phyloP scores from a whole-genome alignment of 106 monocot species.

The Iris macrosiphon region DNA sequence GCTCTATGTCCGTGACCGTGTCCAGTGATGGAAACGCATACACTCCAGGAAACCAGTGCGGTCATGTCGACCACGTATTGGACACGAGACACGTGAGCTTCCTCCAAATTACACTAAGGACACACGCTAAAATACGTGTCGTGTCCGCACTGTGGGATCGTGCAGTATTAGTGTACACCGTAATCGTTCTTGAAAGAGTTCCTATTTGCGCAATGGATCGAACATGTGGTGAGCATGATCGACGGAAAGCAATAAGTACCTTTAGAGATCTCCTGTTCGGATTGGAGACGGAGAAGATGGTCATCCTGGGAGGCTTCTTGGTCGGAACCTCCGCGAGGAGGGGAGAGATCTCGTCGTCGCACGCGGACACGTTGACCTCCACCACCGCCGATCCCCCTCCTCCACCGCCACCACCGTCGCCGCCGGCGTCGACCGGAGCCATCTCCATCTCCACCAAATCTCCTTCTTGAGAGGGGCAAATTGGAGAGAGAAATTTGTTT shows the following conservation, averaged over 20 bases:
- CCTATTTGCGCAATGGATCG: not conserved
- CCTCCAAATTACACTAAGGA: not conserved
- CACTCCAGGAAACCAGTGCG: too few species aligned
- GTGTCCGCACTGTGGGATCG: too few species aligned
- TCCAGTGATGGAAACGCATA: too few species aligned
- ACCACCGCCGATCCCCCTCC: constrained; percentile 15
- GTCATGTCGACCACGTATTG: too few species aligned
- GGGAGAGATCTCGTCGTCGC: constrained; percentile 25
- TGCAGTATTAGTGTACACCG: too few species aligned
- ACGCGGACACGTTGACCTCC: not conserved
- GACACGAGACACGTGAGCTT: too few species aligned
- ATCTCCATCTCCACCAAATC: not conserved
- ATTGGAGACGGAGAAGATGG: constrained; percentile 30
- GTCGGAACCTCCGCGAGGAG: constrained; percentile 4
- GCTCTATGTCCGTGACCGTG: too few species aligned
- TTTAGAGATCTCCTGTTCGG: not conserved
- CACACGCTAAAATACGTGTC: not conserved
- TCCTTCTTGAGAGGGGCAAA: not conserved
- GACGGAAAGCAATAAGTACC: not conserved
- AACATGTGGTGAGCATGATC: not conserved
- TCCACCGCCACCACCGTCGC: not conserved
- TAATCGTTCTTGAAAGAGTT: not conserved
- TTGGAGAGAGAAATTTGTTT: too few species aligned
- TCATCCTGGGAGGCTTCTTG: constrained; percentile 4
- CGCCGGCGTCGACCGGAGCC: constrained; percentile 9